These are phyloP conservation scores for Colletotrichum filicis DNA, from an alignment of 2,329 filamentous ascomycete species.

Conservation along the genomic window DNA sequence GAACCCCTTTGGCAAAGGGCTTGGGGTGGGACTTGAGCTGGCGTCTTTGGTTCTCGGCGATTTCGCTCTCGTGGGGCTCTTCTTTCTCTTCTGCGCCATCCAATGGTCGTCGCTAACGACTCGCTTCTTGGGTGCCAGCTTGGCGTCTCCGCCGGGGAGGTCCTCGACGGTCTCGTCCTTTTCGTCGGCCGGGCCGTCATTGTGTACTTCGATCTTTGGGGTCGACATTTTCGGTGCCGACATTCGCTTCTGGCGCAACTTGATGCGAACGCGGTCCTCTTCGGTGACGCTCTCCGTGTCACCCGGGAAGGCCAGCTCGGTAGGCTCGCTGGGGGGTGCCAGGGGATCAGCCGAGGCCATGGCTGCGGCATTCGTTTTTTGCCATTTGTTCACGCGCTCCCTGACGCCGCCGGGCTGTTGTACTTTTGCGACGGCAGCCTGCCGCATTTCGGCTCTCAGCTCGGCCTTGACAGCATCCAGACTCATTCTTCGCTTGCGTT, in stretches of 20 bases:
- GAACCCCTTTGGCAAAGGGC: constrained; percentile 69
- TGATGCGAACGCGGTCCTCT: constrained; percentile 68
- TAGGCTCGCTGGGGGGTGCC: constrained; percentile 66
- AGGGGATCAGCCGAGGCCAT: constrained; percentile 63
- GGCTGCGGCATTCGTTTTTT: constrained; percentile 78
- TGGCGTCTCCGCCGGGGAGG: constrained; percentile 45
- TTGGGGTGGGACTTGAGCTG: constrained; percentile 44
- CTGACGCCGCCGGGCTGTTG: constrained; percentile 75
- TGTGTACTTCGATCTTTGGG: constrained; percentile 44
- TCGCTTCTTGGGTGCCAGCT: constrained; percentile 83
- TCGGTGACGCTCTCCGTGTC: constrained; percentile 72
- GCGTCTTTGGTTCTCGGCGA: constrained; percentile 42
- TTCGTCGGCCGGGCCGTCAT: constrained; percentile 42
- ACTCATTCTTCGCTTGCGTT: constrained; percentile 59
- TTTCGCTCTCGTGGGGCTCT: constrained; percentile 54
- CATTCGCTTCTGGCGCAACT: constrained; percentile 58
- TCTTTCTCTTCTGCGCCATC: constrained; percentile 70
- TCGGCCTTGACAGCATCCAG: constrained; percentile 69
- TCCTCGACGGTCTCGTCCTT: constrained; percentile 38
- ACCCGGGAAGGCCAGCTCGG: constrained; percentile 69
- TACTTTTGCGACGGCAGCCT: constrained; percentile 67
- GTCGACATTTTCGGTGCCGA: constrained; percentile 49
- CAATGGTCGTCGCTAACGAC: constrained; percentile 95
- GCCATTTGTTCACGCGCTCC: constrained; percentile 86
- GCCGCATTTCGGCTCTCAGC: constrained; percentile 64